phyloP scores from a whole-genome alignment of 345 rosid species.

The Eucalyptus dawsonii region DNA sequence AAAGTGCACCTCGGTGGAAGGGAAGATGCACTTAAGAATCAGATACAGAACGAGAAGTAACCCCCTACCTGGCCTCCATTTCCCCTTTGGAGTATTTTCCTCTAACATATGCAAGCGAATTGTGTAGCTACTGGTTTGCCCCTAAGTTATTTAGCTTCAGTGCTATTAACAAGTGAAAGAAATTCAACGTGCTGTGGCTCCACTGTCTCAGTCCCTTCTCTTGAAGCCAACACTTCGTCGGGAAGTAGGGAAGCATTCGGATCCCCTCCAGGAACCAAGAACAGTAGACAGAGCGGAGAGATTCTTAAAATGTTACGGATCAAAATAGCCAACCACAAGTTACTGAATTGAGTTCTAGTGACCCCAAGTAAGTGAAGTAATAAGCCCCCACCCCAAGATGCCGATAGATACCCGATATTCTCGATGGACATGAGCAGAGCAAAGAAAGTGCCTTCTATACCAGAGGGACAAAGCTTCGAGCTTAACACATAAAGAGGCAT shows the following conservation, averaged over 20 bases:
- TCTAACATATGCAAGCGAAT: neutral
- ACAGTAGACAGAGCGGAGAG: conserved; percentile 41
- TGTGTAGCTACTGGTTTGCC: neutral
- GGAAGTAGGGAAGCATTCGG: conserved; percentile 39
- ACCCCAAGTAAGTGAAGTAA: conserved; percentile 37
- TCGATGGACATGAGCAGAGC: conserved; percentile 75
- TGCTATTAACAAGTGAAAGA: conserved; percentile 21
- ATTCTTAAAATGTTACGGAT: conserved; percentile 46
- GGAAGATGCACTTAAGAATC: neutral
- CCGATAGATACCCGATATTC: conserved; percentile 36
- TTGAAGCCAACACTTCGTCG: conserved; percentile 24
- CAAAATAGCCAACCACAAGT: conserved; percentile 60
- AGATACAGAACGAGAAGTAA: neutral
- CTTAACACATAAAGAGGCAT: conserved; percentile 67
- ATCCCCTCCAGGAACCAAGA: conserved; percentile 48
- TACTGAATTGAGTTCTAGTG: conserved; percentile 48
- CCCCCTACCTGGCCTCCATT: neutral
- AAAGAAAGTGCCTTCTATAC: conserved; percentile 72
- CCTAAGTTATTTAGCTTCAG: neutral
- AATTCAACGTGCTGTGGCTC: conserved; percentile 34
- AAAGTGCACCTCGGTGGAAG: neutral
- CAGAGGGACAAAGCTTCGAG: conserved; percentile 67
- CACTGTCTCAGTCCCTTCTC: conserved; percentile 10
- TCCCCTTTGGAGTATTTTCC: neutral
- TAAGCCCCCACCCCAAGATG: conserved; percentile 59